Conservation (phyloP, 164 flowering plant genomes). For the Magnolia officinalis region DNA sequence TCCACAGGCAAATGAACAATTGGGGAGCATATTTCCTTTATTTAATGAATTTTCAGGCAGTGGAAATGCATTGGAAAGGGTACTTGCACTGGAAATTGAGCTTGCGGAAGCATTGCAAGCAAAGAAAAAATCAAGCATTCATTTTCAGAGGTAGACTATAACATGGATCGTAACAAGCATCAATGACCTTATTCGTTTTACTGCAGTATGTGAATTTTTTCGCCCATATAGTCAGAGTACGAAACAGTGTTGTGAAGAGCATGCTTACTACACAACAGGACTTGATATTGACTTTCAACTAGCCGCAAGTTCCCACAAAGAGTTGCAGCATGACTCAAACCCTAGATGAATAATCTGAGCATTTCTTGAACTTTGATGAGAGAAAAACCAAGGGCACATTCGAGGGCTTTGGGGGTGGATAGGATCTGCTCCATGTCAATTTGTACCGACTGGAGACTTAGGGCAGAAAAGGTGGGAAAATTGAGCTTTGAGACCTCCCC, state of each 20-base stretch:
- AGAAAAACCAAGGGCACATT: too few relatives aligned
- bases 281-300: too few relatives aligned
- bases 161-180: not conserved
- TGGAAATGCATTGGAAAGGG: slow-evolving; percentile 87
- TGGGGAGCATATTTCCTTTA: slow-evolving; percentile 59
- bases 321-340: too few relatives aligned
- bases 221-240: not conserved
- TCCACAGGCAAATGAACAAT: slow-evolving; percentile 65
- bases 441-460: too few relatives aligned
- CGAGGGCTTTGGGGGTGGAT: too few relatives aligned
- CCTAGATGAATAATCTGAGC: too few relatives aligned
- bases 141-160: slow-evolving; percentile 67
- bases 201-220: not conserved
- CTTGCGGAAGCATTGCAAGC: slow-evolving; percentile 82
- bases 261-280: not conserved
- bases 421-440: too few relatives aligned
- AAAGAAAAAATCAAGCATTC: slow-evolving; percentile 56
- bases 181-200: not conserved
- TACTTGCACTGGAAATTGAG: slow-evolving; percentile 90
- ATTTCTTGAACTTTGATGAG: too few relatives aligned
- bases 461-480: too few relatives aligned
- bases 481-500: too few relatives aligned
- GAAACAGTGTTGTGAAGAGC: not conserved
- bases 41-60: slow-evolving; percentile 51
- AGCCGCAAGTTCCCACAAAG: too few relatives aligned